Base-by-base conservation (phyloP, 2,329 filamentous ascomycete genomes). In the Clarireedia homoeocarpa region DNA sequence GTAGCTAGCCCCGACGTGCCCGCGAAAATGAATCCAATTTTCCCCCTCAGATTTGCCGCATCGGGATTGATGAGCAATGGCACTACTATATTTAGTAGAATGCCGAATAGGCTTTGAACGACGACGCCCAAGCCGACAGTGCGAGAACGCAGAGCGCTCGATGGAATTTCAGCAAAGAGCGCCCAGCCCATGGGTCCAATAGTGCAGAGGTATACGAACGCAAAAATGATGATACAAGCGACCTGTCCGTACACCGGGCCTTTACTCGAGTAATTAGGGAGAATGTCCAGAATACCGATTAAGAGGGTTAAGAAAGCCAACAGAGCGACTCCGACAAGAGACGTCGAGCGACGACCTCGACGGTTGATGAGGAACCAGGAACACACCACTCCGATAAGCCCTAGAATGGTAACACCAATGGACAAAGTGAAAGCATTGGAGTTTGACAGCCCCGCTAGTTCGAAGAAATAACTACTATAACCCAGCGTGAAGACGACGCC, bases 401-500 rank as follows among this genome's bases (percentile, higher is more conserved):
- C 48, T 4, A 56, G 26, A 17, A 56, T 27, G 9, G 48, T 45
- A 30, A 56, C 48, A 5, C 48, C 53, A 14, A 51, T 27, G 5
- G 48, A 56, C 7, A 60, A n/a, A n/a, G 70, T 63, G 55, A 74
- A 74, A 1, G 72, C 68, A 42, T 71, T 56, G 15, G 65, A 66
- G 10, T 65, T 62, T 9, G 64, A 59, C 17, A 73, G 59, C 1
- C 74, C 74, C 6, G 73, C 73, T 6, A 71, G 70, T 51, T 75
- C 65, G 65, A 77, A 77, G 68, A 77, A 77, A 63, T 76, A 77
- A 3, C 72, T 76, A 3, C 70, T 68, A 62, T 72, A 75, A 20
- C 72, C 72, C 57, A 77, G 75, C 2, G 77, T 60, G 30, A 68
- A 90, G 73, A 91, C 88, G 66, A 88, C 83, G 48, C 75, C 81